phyloP scores from a whole-genome alignment of 1,139 yeast genomes.

The Protomyces macrosporus region DNA sequence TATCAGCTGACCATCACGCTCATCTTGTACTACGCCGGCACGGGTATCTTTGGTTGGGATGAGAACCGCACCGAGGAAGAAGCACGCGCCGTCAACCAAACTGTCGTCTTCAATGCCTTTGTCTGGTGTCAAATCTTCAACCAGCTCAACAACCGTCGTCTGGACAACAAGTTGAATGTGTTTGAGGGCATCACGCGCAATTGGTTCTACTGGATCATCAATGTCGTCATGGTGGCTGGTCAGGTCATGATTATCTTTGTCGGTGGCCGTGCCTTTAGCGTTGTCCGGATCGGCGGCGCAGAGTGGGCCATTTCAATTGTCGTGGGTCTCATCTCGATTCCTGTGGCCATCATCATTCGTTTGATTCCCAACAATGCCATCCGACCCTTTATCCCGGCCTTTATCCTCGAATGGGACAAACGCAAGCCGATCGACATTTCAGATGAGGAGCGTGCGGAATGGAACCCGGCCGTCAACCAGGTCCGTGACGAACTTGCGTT shows the following conservation, averaged over 20 bases:
- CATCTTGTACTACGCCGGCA: constrained; percentile 72
- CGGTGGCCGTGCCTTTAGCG: constrained; percentile 92
- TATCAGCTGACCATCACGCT: constrained; percentile 77
- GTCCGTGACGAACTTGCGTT: constrained; percentile 41
- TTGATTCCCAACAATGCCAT: constrained; percentile 64
- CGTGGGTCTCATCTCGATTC: constrained; percentile 78
- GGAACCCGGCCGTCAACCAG: constrained; percentile 44
- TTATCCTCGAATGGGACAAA: constrained; percentile 42
- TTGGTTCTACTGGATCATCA: constrained; percentile 70
- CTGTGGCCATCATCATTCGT: constrained; percentile 70
- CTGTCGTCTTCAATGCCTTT: constrained; percentile 89
- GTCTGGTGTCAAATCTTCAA: constrained; percentile 98
- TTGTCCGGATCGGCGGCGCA: constrained; percentile 68
- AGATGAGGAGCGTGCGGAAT: constrained; percentile 35
- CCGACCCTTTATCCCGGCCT: constrained; percentile 61
- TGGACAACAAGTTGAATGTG: constrained; percentile 86
- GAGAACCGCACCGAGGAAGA: constrained; percentile 1
- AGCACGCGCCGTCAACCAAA: constrained; percentile 48
- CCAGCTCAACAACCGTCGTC: constrained; percentile 79
- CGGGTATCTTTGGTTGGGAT: constrained; percentile 45
- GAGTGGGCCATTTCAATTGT: constrained; percentile 88
- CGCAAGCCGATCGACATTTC: constrained; percentile 22
- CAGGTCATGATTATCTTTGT: constrained; percentile 90
- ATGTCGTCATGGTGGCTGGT: constrained; percentile 67
- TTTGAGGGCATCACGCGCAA: constrained; percentile 76